Evolutionary conservation across 2,329 filamentous ascomycete genomes (phyloP), one percentile per base, ranked within the genome.

Genomic region (Purpureocillium lavendulum): DNA sequence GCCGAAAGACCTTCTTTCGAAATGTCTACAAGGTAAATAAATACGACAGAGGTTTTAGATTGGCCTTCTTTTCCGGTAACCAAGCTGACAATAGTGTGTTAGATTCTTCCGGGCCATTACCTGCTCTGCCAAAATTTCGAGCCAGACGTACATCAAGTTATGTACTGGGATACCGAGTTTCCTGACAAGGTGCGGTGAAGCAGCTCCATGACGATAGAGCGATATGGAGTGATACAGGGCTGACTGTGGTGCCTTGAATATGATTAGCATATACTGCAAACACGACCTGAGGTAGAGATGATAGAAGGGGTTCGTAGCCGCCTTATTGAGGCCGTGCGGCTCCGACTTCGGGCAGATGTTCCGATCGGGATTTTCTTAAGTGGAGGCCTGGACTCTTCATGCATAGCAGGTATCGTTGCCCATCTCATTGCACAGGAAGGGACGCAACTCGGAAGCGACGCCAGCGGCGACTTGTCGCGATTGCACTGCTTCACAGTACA

Each of bases 361-460:
- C 71, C 72, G 1, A 60, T 79, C 3, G 75, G 71, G 2, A 58
- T 80, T 38, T 78, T 74, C 41, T 57, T 79, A 0, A 71, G 65
- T 16, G 75, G 76, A 4, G 76, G 75, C 1, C 66, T 80, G 36
- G 75, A 79, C 49, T 76, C 71, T 0, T 77, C 73, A 0, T 61
- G 66, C 2, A 55, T 79, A 16, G 74, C 74, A 7, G 75, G 75
- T 3, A 76, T 80, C 48, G 66, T 70, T 3, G 67, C 65, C 1
- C 60, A 77, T 43, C 60, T 78, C 2, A 61, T 67, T n/a, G 58
- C 63, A 31, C 59, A 71, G 35, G 55, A 70, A 36, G 61, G 66
- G n/a, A 55, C 62, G 16, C 55, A 59, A 29, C 54, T 74, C n/a
- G 70, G 73, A 13, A 70, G 60, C 32, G 59, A 64, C 21, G 51